Conservation (phyloP, 1,139 yeast genomes). For the Wickerhamomyces sp. region DNA sequence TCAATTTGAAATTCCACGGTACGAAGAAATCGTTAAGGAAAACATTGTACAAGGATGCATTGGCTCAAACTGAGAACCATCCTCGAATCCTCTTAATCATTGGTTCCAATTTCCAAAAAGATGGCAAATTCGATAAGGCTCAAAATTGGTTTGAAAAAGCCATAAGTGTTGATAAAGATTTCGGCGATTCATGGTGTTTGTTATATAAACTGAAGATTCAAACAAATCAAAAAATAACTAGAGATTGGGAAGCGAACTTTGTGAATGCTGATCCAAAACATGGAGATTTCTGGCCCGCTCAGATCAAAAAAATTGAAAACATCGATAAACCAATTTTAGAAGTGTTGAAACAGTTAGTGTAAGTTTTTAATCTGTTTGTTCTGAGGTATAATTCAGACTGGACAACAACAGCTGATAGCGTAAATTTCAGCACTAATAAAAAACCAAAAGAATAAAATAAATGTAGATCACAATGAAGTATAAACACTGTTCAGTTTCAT, state of each 20-base stretch:
- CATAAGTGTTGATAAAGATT: constrained; percentile 42
- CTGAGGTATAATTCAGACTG: too few relatives aligned
- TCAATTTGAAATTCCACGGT: constrained; percentile 44
- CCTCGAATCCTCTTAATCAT: constrained; percentile 55
- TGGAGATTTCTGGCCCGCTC: constrained; percentile 54
- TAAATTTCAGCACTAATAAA: too few relatives aligned
- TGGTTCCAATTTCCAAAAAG: constrained; percentile 66
- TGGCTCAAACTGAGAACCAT: constrained; percentile 59
- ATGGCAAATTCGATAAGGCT: constrained; percentile 62
- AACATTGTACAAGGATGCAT: constrained; percentile 65
- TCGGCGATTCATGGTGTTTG: constrained; percentile 84
- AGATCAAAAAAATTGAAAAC: constrained; percentile 40
- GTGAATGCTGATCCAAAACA: constrained; percentile 44
- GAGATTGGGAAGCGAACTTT: constrained; percentile 27
- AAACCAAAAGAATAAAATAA: too few relatives aligned
- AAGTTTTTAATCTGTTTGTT: too few relatives aligned
- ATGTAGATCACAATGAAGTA: too few relatives aligned
- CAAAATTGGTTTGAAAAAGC: constrained; percentile 75
- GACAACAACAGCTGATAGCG: too few relatives aligned
- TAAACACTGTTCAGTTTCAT: too few relatives aligned
- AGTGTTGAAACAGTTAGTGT: constrained; percentile 28
- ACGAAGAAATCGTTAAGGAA: constrained; percentile 52
- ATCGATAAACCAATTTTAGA: constrained; percentile 34
- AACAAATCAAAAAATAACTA: constrained; percentile 22
- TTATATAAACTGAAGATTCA: constrained; percentile 30